phyloP scores from a whole-genome alignment of 2,329 filamentous ascomycete species.

The Arthrinium phaeospermum region DNA sequence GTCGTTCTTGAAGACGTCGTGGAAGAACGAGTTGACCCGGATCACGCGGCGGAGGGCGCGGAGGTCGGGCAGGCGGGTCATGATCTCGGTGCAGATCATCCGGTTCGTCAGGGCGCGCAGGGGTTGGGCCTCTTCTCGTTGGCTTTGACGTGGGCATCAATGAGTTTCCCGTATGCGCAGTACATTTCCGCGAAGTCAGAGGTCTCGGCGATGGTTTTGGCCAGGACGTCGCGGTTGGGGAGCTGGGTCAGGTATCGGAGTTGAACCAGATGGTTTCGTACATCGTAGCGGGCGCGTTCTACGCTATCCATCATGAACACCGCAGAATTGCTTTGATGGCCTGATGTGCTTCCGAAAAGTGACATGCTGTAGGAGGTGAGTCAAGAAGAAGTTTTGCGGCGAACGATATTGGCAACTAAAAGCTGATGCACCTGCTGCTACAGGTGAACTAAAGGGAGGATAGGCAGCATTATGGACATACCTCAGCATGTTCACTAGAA shows the following conservation, averaged over 20 bases:
- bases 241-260: not conserved
- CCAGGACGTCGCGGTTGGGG: not conserved
- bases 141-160: not conserved
- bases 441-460: not conserved
- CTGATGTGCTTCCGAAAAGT: no score
- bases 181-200: not conserved
- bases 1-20: not conserved
- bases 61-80: not conserved
- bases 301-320: no score
- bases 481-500: not conserved
- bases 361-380: no score
- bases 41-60: not conserved
- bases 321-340: no score
- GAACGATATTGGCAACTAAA: not conserved
- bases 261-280: not conserved
- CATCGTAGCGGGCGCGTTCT: no score
- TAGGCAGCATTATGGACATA: not conserved
- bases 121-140: not conserved
- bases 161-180: not conserved
- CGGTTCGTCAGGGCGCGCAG: not conserved
- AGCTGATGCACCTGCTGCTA: not conserved
- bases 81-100: not conserved
- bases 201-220: not conserved
- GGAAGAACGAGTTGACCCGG: not conserved
- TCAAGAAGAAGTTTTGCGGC: not conserved